Evolutionary conservation across 805 yeast species (phyloP).

Genomic region (Schwanniomyces polymorphus): DNA sequence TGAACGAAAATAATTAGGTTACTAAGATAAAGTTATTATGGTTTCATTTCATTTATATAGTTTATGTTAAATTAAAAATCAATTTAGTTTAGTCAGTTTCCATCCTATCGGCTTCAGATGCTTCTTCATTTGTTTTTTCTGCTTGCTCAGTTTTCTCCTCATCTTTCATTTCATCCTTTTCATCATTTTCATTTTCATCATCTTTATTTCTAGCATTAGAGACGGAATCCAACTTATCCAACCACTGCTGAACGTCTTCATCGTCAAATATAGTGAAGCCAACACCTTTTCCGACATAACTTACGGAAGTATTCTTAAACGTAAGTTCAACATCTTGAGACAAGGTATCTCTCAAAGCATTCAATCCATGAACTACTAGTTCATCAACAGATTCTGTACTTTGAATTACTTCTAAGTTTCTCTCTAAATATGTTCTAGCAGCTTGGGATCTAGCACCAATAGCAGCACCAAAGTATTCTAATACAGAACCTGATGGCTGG

Average conservation of each 20-base stretch:
- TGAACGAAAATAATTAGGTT: slow-evolving; percentile 5
- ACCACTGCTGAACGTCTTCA: slow-evolving; percentile 82
- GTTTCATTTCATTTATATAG: neutral
- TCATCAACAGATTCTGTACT: slow-evolving; percentile 63
- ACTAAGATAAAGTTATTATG: neutral
- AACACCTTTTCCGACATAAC: slow-evolving; percentile 83
- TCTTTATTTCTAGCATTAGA: slow-evolving; percentile 55
- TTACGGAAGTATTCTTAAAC: slow-evolving; percentile 81
- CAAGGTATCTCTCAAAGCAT: slow-evolving; percentile 89
- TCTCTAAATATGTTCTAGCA: slow-evolving; percentile 92
- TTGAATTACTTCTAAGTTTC: slow-evolving; percentile 70
- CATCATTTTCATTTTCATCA: slow-evolving; percentile 38
- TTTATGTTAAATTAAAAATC: neutral
- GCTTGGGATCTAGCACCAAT: slow-evolving; percentile 99
- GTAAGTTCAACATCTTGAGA: slow-evolving; percentile 93
- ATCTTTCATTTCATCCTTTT: slow-evolving; percentile 21
- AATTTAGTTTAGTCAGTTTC: slow-evolving; percentile 31
- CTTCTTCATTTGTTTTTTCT: slow-evolving; percentile 8
- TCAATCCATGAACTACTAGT: slow-evolving; percentile 80
- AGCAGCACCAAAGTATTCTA: slow-evolving; percentile 91
- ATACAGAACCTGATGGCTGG: slow-evolving; percentile 91
- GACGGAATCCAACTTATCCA: slow-evolving; percentile 69
- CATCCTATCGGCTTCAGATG: slow-evolving; percentile 31
- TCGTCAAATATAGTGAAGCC: slow-evolving; percentile 82
- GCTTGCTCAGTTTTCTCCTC: slow-evolving; percentile 16